A percentile compares a stretch with the other conserved stretches of the same genome.
These are phyloP conservation scores for Volvox reticuliferus DNA, from an alignment of 139 green algal species.

Conservation along the genomic window DNA sequence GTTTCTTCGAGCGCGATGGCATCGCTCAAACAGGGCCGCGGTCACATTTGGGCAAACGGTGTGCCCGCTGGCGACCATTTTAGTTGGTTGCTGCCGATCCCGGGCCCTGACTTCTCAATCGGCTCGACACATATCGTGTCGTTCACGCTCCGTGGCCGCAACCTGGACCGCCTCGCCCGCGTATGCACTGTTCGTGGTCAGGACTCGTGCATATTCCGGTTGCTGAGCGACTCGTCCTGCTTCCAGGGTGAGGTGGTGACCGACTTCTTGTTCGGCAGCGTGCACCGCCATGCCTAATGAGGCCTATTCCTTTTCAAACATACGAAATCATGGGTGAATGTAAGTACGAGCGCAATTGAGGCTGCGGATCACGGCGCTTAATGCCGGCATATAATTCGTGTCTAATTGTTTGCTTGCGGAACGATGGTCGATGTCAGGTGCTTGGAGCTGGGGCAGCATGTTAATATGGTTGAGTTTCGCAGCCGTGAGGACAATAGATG, in stretches of 20 bases:
- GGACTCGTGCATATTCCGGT: conserved; percentile 35
- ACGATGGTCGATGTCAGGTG: too few relatives aligned
- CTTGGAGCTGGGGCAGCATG: too few relatives aligned
- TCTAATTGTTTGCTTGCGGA: not conserved
- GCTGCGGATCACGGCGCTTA: too few relatives aligned
- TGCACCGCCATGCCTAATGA: not conserved
- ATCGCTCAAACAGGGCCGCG: conserved; percentile 29
- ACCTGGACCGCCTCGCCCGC: conserved; percentile 24
- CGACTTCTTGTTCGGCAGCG: conserved; percentile 16
- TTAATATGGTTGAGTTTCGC: too few relatives aligned
- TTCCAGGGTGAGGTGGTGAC: not conserved
- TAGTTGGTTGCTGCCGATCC: not conserved
- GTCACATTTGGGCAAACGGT: conserved; percentile 32
- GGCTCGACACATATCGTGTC: conserved; percentile 14
- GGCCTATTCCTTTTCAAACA: not conserved
- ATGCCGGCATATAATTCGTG: too few relatives aligned
- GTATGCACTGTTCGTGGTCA: conserved; percentile 18
- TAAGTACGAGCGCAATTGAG: too few relatives aligned
- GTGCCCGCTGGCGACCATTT: conserved; percentile 29
- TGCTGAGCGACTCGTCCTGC: conserved; percentile 21
- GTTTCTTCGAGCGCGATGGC: not conserved
- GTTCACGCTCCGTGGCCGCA: conserved; percentile 25
- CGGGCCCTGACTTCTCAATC: not conserved
- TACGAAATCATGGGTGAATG: not conserved
- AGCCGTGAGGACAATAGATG: too few relatives aligned